Percentiles rank a stretch among this genome's conserved stretches.
Evolutionary conservation across 257 asterid genomes (phyloP).

Genomic region (Solanum peruvianum): DNA sequence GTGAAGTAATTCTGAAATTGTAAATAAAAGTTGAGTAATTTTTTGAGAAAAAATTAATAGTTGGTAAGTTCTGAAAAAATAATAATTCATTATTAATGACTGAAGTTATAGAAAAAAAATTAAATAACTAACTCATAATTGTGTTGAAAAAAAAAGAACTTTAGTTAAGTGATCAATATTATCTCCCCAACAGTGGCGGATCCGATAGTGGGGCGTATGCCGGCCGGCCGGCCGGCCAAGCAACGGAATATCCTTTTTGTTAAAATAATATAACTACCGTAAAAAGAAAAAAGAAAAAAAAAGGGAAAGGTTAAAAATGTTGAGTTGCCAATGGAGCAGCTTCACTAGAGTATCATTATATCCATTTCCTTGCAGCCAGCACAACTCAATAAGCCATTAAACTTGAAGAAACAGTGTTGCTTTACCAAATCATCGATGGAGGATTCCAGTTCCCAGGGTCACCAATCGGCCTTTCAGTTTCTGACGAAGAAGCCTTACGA

Average conservation of each 20-base stretch:
- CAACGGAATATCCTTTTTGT: background rate
- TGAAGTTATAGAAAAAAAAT: too few species aligned
- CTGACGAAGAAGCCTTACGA: constrained; percentile 52
- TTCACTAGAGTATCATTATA: background rate
- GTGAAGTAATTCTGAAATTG: too few species aligned
- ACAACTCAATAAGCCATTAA: background rate
- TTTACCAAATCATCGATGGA: background rate
- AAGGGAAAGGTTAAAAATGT: background rate
- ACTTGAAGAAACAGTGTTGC: background rate
- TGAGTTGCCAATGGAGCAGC: background rate
- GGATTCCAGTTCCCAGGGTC: background rate
- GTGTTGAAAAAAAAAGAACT: too few species aligned
- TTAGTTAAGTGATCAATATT: too few species aligned
- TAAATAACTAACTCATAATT: too few species aligned
- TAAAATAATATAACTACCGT: background rate
- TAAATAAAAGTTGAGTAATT: too few species aligned
- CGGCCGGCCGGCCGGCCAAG: background rate
- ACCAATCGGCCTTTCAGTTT: constrained; percentile 8
- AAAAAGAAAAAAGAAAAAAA: background rate
- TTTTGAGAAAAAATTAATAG: accelerated
- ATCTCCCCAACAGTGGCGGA: background rate
- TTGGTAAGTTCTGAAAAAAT: too few species aligned
- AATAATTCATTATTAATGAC: too few species aligned
- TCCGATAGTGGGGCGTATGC: background rate
- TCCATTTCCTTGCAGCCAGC: background rate